Evolutionary conservation across 306 rosid species (phyloP).

Genomic region (Mimosa pudica): DNA sequence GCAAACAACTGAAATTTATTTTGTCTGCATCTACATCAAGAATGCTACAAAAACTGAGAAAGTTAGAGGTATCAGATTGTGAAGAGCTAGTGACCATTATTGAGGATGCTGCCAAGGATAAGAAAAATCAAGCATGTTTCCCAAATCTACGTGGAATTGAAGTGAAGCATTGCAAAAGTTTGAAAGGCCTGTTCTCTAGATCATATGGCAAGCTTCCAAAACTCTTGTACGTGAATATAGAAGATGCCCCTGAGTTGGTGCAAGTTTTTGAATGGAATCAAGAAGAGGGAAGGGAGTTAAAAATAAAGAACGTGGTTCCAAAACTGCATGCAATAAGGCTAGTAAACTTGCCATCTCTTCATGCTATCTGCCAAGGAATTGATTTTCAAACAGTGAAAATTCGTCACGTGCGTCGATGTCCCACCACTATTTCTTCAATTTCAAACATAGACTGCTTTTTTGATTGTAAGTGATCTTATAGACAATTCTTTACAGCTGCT

Average conservation of each 20-base stretch:
- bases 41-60: no score
- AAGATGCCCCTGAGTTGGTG: background rate
- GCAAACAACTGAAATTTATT: no score
- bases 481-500: no score
- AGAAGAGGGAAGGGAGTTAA: background rate
- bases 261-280: background rate
- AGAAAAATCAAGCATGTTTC: no score
- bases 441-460: no score
- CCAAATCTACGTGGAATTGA: background rate
- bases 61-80: no score
- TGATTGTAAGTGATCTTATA: no score
- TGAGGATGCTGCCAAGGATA: no score
- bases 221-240: slow-evolving; percentile 1
- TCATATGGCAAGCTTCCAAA: background rate
- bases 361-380: slow-evolving; percentile 3
- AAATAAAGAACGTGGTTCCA: background rate
- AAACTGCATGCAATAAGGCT: background rate
- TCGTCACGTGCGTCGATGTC: no score
- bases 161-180: background rate
- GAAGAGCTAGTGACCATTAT: no score
- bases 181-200: background rate
- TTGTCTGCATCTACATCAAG: no score
- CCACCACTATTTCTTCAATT: no score
- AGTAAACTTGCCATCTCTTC: background rate
- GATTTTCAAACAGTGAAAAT: background rate